Evolutionary conservation across 2,329 filamentous ascomycete genomes (phyloP).

Genomic region (Neocucurbitaria cava): DNA sequence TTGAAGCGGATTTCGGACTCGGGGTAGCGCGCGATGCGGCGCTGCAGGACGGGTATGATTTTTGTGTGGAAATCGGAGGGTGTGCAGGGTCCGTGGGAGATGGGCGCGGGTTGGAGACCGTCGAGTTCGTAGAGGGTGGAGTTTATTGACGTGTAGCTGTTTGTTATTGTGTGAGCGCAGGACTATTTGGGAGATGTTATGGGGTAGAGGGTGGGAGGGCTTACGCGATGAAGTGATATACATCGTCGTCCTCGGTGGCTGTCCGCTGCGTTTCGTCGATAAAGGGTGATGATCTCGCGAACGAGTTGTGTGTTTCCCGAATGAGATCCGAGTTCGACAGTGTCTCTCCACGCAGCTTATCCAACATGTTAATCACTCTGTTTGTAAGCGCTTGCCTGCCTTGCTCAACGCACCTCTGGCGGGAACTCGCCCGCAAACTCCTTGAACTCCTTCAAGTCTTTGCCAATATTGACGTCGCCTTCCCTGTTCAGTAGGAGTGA

Average conservation of each 20-base stretch:
- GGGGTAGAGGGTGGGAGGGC: slow-evolving; percentile 6
- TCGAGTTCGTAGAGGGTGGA: slow-evolving; percentile 91
- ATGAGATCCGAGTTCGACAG: slow-evolving; percentile 70
- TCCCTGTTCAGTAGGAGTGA: slow-evolving; percentile 90
- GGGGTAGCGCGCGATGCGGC: slow-evolving; percentile 84
- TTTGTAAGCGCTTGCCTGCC: not conserved
- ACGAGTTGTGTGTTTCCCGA: slow-evolving; percentile 81
- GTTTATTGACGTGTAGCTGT: slow-evolving; percentile 76
- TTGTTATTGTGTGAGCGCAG: slow-evolving; percentile 14
- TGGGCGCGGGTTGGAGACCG: slow-evolving; percentile 90
- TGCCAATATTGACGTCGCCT: slow-evolving; percentile 73
- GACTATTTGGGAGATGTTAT: not conserved
- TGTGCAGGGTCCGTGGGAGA: slow-evolving; percentile 80
- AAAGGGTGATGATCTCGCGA: slow-evolving; percentile 88
- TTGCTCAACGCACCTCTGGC: slow-evolving; percentile 52
- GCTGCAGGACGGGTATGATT: slow-evolving; percentile 86
- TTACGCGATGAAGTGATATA: slow-evolving; percentile 92
- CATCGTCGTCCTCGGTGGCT: slow-evolving; percentile 79
- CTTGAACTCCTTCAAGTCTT: slow-evolving; percentile 76
- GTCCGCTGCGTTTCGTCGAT: slow-evolving; percentile 84
- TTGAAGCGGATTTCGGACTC: slow-evolving; percentile 93
- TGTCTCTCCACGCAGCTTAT: slow-evolving; percentile 72
- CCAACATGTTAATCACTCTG: slow-evolving; percentile 7
- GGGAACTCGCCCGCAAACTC: slow-evolving; percentile 88
- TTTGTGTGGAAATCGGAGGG: slow-evolving; percentile 75